Evolutionary conservation across 495 filamentous ascomycete genomes (phyloP).

Genomic region (Pyronema domesticum): DNA sequence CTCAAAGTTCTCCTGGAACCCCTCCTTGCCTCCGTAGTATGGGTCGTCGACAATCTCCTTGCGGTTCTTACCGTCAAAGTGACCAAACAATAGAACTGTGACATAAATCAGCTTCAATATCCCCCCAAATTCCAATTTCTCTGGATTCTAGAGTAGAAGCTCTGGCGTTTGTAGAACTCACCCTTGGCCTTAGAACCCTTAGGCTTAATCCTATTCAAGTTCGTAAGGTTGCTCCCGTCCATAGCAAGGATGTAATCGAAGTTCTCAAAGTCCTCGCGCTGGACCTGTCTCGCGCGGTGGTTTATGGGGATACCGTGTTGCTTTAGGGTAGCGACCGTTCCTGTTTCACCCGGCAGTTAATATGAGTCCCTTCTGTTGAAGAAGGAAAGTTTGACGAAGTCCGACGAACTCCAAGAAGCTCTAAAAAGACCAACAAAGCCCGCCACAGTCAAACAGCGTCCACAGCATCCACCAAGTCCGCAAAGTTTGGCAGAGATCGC

Average conservation of each 20-base stretch:
- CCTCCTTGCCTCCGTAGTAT: conserved; percentile 71
- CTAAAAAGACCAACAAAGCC: no score
- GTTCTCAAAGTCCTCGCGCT: conserved; percentile 48
- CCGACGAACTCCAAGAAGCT: no score
- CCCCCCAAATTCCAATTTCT: not conserved
- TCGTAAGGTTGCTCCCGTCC: conserved; percentile 58
- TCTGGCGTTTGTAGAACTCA: conserved; percentile 10
- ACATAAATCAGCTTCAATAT: not conserved
- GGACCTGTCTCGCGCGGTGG: conserved; percentile 62
- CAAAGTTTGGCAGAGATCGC: no score
- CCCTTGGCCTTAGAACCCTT: conserved; percentile 30
- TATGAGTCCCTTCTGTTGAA: not conserved
- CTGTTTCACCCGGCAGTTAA: conserved; percentile 3
- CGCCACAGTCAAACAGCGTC: no score
- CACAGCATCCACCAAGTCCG: no score
- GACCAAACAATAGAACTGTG: conserved; percentile 65
- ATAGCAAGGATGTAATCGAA: conserved; percentile 94
- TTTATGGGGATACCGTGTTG: conserved; percentile 50
- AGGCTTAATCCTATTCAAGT: conserved; percentile 44
- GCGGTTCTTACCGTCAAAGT: conserved; percentile 48
- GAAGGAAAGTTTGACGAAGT: no score
- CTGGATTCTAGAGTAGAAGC: conserved; percentile 18
- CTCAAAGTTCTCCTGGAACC: conserved; percentile 73
- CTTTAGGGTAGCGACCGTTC: conserved; percentile 55
- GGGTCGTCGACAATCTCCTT: conserved; percentile 73